These are phyloP conservation scores for Logfia minima DNA, from an alignment of 129 eudicot species.

Conservation along the genomic window DNA sequence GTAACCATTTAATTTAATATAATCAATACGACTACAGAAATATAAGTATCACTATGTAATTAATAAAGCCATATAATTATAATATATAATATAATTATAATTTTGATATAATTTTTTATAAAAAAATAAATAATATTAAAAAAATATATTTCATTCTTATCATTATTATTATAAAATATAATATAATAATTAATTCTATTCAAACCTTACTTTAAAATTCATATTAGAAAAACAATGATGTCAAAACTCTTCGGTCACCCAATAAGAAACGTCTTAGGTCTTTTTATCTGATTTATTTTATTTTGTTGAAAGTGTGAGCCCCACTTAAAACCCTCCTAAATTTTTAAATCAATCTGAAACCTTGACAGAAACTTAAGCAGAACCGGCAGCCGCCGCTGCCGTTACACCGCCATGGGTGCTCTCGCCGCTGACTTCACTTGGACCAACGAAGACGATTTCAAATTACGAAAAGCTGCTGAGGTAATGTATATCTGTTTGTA, in stretches of 20 bases:
- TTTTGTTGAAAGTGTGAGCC: slow-evolving; percentile 12
- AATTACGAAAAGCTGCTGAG: slow-evolving; percentile 71
- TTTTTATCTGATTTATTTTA: neutral
- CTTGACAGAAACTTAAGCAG: slow-evolving; percentile 9
- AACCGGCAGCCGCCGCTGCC: slow-evolving; percentile 39
- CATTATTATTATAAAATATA: too few relatives aligned
- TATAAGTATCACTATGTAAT: too few relatives aligned
- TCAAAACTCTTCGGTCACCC: slow-evolving; percentile 3
- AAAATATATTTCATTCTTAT: too few relatives aligned
- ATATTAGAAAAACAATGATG: neutral
- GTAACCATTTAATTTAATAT: too few relatives aligned
- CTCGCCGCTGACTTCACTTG: slow-evolving; percentile 47
- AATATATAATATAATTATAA: too few relatives aligned
- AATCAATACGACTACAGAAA: too few relatives aligned
- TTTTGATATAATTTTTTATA: too few relatives aligned
- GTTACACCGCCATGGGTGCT: slow-evolving; percentile 60
- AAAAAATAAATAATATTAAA: too few relatives aligned
- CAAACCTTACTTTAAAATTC: too few relatives aligned
- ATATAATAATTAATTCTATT: too few relatives aligned
- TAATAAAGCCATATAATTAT: too few relatives aligned
- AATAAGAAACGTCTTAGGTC: neutral
- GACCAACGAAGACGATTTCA: slow-evolving; percentile 61
- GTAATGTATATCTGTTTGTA: slow-evolving; percentile 28
- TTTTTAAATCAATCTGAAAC: neutral
- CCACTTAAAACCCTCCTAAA: slow-evolving; percentile 35